Base-by-base conservation (phyloP, 441 rosid species). In the Viola pubescens region DNA sequence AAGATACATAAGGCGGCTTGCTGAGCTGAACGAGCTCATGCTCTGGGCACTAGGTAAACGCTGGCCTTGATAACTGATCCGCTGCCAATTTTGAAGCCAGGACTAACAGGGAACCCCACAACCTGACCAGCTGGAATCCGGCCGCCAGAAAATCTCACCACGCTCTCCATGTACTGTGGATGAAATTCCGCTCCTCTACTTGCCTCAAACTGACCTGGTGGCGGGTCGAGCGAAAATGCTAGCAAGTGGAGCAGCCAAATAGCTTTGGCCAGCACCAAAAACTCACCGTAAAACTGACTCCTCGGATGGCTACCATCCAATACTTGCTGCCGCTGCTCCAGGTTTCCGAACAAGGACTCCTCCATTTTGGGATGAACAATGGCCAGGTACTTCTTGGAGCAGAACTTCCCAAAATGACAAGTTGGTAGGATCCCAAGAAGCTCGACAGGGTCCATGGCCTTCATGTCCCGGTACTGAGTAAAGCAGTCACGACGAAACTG, bases 341-440 rank as follows among this genome's bases (percentile, higher is more conserved):
- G 64, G 73, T 86, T 81, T 1, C 99, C 96, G 7, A 94, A 90
- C 78, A 94, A 79, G 4, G 97, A 88, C 67, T 83, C 91, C 58
- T 94, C 98, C 98, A 90, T 90, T 61, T 88, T 94, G 44, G 94
- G 83, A 73, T 83, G 92, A 60, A 90, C 79, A 40, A 94, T 88
- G 5, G 86, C 74, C 7, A 88, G 78, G 68, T 88, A 88, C 79
- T 88, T 88, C 76, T 83, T 90, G 7, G 82, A 71, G 73, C 97
- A 94, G 70, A 88, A 90, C 65, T 85, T 88, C 37, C 96, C 99
- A 54, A 90, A 88, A 52, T 83, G 81, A 61, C 99, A 90, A 34
- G 87, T 76, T 6, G 96, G 96, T 72, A 88, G 63, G 73, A 90
- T 79, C 58, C 91, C 97, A 1, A 94, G 94, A 53, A 94, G 85